phyloP scores from a whole-genome alignment of 2,329 filamentous ascomycete genomes.

The Diaporthe citrichinensis region DNA sequence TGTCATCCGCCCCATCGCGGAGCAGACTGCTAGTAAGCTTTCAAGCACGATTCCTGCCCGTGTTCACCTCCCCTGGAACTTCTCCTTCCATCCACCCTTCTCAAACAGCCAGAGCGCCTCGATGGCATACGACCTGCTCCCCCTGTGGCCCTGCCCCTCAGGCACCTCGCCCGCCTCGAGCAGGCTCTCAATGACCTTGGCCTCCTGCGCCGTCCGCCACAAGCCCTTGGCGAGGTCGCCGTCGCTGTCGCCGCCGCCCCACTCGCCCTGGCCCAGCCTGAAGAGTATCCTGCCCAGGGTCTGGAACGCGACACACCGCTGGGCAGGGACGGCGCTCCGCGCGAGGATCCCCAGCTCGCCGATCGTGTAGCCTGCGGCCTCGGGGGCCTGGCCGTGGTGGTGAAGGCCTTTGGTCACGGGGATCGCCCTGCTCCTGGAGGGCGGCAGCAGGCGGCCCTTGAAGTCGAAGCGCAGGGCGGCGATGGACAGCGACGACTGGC shows the following conservation, averaged over 20 bases:
- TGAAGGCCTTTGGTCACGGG: conserved; percentile 87
- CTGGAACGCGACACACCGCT: conserved; percentile 93
- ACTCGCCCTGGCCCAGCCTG: conserved; percentile 81
- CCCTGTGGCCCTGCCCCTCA: conserved; percentile 78
- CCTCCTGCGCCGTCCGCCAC: conserved; percentile 85
- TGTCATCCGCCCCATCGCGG: too few species aligned
- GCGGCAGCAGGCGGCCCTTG: conserved; percentile 83
- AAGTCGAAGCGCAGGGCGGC: conserved; percentile 92
- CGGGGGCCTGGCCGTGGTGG: conserved; percentile 92
- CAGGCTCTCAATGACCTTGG: conserved; percentile 82
- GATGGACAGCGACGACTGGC: conserved; percentile 78
- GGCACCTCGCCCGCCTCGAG: conserved; percentile 79
- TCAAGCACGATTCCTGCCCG: not conserved
- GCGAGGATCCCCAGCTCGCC: conserved; percentile 86
- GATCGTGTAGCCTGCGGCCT: conserved; percentile 94
- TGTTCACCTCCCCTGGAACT: conserved; percentile 62
- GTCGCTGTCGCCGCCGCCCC: conserved; percentile 77
- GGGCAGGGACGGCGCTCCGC: conserved; percentile 85
- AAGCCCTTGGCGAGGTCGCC: conserved; percentile 80
- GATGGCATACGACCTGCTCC: conserved; percentile 85
- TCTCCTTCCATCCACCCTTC: conserved; percentile 79
- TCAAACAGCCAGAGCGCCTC: conserved; percentile 90
- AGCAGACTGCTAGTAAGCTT: not conserved
- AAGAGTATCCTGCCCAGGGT: conserved; percentile 89
- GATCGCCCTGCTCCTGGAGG: conserved; percentile 79